Conservation (phyloP, 2,329 filamentous ascomycete species). For the Aspergillus clavatus region DNA sequence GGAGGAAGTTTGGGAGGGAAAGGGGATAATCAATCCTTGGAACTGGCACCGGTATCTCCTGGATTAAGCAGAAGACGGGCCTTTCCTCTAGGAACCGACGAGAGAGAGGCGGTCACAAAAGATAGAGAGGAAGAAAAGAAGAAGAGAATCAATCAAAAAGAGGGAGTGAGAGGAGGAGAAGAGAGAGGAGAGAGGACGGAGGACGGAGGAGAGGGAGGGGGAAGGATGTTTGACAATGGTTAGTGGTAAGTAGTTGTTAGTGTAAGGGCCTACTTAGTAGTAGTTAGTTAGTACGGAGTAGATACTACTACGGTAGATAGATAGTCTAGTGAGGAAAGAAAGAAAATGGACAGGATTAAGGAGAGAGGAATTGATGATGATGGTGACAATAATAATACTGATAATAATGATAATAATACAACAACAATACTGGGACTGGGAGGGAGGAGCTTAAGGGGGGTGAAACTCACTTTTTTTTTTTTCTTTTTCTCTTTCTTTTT, state of each 20-base stretch:
- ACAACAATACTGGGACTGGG: background rate
- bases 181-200: conserved; percentile 22
- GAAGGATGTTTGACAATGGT: conserved; percentile 28
- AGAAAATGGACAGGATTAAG: conserved; percentile 2
- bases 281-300: too few relatives aligned
- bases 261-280: too few relatives aligned
- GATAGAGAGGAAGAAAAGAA: conserved; percentile 17
- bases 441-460: background rate
- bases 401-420: background rate
- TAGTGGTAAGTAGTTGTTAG: too few relatives aligned
- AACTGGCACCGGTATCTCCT: conserved; percentile 26
- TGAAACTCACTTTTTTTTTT: background rate
- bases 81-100: conserved; percentile 19
- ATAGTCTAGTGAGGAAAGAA: conserved; percentile 2
- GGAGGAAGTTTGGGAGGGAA: too few relatives aligned
- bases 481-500: too few relatives aligned
- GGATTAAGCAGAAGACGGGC: conserved; percentile 26
- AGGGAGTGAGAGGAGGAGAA: conserved; percentile 18
- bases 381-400: conserved; percentile 3
- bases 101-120: conserved; percentile 17
- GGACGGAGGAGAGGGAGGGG: too few relatives aligned
- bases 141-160: conserved; percentile 34
- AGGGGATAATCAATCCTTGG: conserved; percentile 21
- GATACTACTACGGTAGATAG: too few relatives aligned
- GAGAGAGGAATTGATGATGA: conserved; percentile 6